Evolutionary conservation across 2,329 filamentous ascomycete genomes (phyloP).

Genomic region (Bertia moriformis): DNA sequence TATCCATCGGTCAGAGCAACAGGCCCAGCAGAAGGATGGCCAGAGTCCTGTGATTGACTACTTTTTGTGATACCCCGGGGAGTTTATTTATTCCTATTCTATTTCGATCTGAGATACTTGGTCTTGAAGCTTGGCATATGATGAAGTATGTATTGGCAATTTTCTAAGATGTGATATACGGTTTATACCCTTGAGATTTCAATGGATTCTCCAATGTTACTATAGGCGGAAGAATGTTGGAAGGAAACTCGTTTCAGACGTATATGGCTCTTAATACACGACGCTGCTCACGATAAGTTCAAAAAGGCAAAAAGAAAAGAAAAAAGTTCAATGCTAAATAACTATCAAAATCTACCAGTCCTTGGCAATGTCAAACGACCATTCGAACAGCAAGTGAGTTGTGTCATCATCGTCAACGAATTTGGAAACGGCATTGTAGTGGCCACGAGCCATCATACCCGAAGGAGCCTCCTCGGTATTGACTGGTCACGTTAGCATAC

Average conservation of each 20-base stretch:
- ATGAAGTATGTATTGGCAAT: neutral
- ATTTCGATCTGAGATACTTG: too few relatives aligned
- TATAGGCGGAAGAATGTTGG: neutral
- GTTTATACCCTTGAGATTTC: neutral
- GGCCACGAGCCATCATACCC: constrained; percentile 77
- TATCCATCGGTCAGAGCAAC: constrained; percentile 70
- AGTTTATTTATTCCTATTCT: neutral
- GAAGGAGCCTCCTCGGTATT: constrained; percentile 81
- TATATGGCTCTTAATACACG: neutral
- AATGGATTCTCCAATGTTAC: too few relatives aligned
- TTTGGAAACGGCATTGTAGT: constrained; percentile 77
- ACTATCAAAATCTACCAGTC: constrained; percentile 48
- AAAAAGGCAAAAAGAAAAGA: too few relatives aligned
- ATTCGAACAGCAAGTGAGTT: constrained; percentile 81
- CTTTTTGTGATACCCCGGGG: constrained; percentile 37
- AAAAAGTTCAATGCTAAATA: too few relatives aligned
- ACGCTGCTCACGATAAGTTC: neutral
- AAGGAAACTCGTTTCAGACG: neutral
- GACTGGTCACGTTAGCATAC: constrained; percentile 35
- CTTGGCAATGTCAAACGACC: constrained; percentile 93
- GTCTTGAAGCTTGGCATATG: neutral
- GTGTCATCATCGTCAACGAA: constrained; percentile 94
- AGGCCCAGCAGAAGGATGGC: constrained; percentile 48
- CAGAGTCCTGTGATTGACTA: constrained; percentile 53
- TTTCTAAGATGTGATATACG: too few relatives aligned